phyloP scores from a whole-genome alignment of 768 basidiomycete species.

The Cyathus striatus region DNA sequence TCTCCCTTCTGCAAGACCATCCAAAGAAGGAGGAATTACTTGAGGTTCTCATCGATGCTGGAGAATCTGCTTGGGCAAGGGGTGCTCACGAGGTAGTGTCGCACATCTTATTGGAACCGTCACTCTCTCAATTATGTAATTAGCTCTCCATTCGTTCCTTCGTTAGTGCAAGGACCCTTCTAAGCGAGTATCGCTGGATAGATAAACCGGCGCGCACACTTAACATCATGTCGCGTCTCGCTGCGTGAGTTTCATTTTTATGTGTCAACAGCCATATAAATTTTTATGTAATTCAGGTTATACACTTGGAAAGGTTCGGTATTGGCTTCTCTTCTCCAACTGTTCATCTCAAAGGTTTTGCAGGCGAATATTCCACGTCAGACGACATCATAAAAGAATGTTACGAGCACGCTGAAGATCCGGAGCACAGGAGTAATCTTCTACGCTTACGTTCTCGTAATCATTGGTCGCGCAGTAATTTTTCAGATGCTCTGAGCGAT shows the following conservation, averaged over 20 bases:
- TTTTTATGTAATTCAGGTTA: conserved; percentile 32
- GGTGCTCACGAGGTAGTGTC: conserved; percentile 70
- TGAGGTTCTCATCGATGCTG: conserved; percentile 59
- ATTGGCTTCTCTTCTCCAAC: neutral
- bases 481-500: conserved; percentile 49
- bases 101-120: too few relatives aligned
- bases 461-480: conserved; percentile 56
- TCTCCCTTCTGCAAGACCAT: conserved; percentile 55
- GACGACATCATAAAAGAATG: conserved; percentile 53
- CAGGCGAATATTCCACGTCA: conserved; percentile 52
- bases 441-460: conserved; percentile 60
- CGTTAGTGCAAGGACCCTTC: conserved; percentile 49
- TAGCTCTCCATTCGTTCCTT: conserved; percentile 64
- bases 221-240: conserved; percentile 49
- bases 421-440: conserved; percentile 52
- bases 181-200: conserved; percentile 51
- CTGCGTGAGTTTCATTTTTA: conserved; percentile 41
- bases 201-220: conserved; percentile 43
- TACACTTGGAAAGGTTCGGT: conserved; percentile 58
- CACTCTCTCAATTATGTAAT: too few relatives aligned
- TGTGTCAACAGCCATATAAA: neutral
- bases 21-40: conserved; percentile 57
- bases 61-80: conserved; percentile 64
- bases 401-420: conserved; percentile 36
- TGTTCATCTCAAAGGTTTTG: neutral